Percentiles rank a stretch among this genome's conserved stretches.
Conservation (phyloP, 1,284 basidiomycete genomes). For the Papiliotrema terrestris region DNA sequence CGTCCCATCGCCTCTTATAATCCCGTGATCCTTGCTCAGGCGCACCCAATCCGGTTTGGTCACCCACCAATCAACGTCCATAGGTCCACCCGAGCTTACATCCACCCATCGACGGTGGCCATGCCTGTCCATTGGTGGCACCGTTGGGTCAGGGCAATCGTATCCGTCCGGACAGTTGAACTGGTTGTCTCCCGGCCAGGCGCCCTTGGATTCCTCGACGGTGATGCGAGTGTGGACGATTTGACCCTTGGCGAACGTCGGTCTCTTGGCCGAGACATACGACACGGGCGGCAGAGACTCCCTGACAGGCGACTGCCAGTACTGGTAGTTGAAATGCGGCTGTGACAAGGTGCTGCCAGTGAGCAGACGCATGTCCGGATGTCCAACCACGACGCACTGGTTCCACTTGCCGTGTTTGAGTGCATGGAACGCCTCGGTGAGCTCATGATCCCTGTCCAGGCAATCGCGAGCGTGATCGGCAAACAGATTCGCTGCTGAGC, state of each 20-base stretch:
- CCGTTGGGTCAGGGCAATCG: slow-evolving; percentile 55
- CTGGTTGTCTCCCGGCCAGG: slow-evolving; percentile 39
- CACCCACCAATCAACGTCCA: slow-evolving; percentile 55
- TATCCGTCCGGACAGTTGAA: slow-evolving; percentile 53
- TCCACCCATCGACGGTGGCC: slow-evolving; percentile 59
- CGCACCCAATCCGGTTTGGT: slow-evolving; percentile 58
- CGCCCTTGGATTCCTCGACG: slow-evolving; percentile 58
- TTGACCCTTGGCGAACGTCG: slow-evolving; percentile 43
- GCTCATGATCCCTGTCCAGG: slow-evolving; percentile 25
- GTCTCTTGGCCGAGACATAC: background rate
- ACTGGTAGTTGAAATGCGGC: slow-evolving; percentile 48
- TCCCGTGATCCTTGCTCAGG: slow-evolving; percentile 54
- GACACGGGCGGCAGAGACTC: slow-evolving; percentile 49
- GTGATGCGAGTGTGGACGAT: slow-evolving; percentile 59
- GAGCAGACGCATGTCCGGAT: background rate
- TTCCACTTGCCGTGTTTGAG: slow-evolving; percentile 56
- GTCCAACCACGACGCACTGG: slow-evolving; percentile 17
- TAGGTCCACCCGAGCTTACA: slow-evolving; percentile 60
- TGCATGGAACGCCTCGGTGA: slow-evolving; percentile 55
- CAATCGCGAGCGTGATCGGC: slow-evolving; percentile 55
- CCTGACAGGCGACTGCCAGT: slow-evolving; percentile 66
- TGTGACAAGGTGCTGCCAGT: slow-evolving; percentile 62
- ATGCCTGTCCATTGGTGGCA: slow-evolving; percentile 57
- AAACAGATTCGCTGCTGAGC: slow-evolving; percentile 59
- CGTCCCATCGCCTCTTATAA: slow-evolving; percentile 53